Evolutionary conservation across 805 yeast species (phyloP), one percentile per base, ranked within the genome.

Genomic region (Metschnikowia gelsemii): DNA sequence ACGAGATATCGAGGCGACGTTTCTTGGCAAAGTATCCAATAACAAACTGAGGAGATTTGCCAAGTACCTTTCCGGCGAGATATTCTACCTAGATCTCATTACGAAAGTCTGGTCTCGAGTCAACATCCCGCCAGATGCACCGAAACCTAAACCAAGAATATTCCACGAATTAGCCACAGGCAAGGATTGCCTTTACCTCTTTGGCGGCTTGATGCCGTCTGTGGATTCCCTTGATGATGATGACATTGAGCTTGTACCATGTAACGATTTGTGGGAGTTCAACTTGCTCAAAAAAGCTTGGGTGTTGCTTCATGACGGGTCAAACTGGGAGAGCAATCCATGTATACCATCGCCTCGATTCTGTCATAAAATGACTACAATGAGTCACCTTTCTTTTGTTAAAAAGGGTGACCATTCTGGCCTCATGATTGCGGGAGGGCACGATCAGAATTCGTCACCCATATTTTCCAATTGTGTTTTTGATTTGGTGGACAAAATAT

Each of bases 211-310:
- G 21, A 59, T 65, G 0, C 62, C 76, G 7, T 49, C 54, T 2
- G 59, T 54, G 3, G 50, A 40, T 12, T 27, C 25, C 6, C 27
- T 30, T 11, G 49, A 40, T 21, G 38, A 46, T 16, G 64, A 68
- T 32, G 59, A 61, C 25, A 35, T 32, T 19, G 57, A 58, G 30
- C 55, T 69, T 24, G 56, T 56, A 5, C 78, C 86, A 0, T 57
- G 73, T 5, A 81, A 81, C 51, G 93, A 86, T 51, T 59, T 83
- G 19, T 86, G 93, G 91, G 73, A 74, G 51, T 78, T 82, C 50
- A 75, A 81, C 56, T 58, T 81, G 29, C 70, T 68, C 27, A 62
- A 74, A 3, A 68, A 66, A 38, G 58, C 58, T 8, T 85, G 93
- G 91, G 55, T 56, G 1, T 68, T 78, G 35, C 54, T 82, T 2